Percentiles rank a stretch among this genome's conserved stretches.
These are phyloP conservation scores for Hypomontagnella submonticulosa DNA, from an alignment of 495 filamentous ascomycete genomes.

Conservation along the genomic window DNA sequence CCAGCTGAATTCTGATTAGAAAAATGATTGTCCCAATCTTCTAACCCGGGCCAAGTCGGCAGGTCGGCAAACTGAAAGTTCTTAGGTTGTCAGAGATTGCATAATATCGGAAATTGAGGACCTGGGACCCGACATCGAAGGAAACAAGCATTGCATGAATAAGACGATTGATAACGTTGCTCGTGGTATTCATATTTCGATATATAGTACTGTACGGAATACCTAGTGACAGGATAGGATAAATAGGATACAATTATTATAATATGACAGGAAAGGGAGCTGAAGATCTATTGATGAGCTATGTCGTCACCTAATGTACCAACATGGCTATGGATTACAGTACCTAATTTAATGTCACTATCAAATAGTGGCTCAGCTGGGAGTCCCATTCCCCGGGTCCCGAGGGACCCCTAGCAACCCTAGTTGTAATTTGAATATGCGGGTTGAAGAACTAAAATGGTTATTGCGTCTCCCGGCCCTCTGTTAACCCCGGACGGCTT, in stretches of 20 bases:
- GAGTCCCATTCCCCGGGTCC: not conserved
- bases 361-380: conserved; percentile 15
- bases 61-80: conserved; percentile 23
- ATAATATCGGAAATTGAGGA: conserved; percentile 24
- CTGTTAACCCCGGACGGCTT: conserved; percentile 1
- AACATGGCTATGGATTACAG: conserved; percentile 15
- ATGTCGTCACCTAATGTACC: conserved; percentile 21
- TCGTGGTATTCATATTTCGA: no score
- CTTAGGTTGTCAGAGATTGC: conserved; percentile 2
- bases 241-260: no score
- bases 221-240: no score
- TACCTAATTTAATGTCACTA: conserved; percentile 17
- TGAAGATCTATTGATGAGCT: not conserved
- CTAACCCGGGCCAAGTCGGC: conserved; percentile 23
- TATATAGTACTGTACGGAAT: no score
- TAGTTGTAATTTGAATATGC: no score
- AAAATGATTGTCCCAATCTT: conserved; percentile 21
- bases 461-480: not conserved
- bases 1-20: conserved; percentile 38
- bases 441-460: not conserved
- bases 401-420: no score
- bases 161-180: not conserved
- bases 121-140: not conserved
- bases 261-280: no score
- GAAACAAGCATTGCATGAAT: no score